A percentile compares a stretch with the other conserved stretches of the same genome.
phyloP scores from a whole-genome alignment of 1,139 yeast genomes.

The Geotrichum bryndzae region DNA sequence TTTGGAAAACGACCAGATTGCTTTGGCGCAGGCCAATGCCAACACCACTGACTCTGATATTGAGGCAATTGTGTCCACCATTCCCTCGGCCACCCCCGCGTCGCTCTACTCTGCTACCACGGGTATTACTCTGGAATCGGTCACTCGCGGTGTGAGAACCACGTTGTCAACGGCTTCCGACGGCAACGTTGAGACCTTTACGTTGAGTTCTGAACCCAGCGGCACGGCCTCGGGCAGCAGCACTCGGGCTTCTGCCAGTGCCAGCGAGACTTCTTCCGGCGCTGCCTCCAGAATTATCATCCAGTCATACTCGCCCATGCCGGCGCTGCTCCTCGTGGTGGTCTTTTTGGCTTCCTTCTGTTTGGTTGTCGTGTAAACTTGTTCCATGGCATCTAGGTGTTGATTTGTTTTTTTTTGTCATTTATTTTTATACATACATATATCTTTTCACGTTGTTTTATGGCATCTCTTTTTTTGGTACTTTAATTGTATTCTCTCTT shows the following conservation, averaged over 20 bases:
- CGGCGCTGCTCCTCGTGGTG: too few species aligned
- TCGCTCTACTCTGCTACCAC: constrained; percentile 13
- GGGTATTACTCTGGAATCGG: constrained; percentile 1
- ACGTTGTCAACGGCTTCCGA: constrained; percentile 2
- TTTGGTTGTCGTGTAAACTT: too few species aligned
- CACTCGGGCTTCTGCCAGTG: constrained; percentile 1
- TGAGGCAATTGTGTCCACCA: constrained; percentile 21
- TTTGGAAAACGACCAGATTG: constrained; percentile 56
- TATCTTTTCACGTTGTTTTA: too few species aligned
- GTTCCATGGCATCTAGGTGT: too few species aligned
- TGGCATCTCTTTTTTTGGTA: too few species aligned
- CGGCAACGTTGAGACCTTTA: constrained; percentile 1
- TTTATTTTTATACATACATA: too few species aligned
- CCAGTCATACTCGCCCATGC: too few species aligned
- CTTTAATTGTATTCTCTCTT: too few species aligned
- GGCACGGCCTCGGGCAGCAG: not conserved
- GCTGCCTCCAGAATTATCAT: too few species aligned
- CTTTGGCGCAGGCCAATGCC: constrained; percentile 54
- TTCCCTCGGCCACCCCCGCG: constrained; percentile 17
- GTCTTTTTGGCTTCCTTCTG: too few species aligned
- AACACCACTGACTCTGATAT: constrained; percentile 23
- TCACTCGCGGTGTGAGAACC: not conserved
- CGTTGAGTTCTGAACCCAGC: not conserved
- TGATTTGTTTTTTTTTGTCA: too few species aligned
- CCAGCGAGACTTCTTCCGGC: too few species aligned